Evolutionary conservation across 257 asterid genomes (phyloP).

Genomic region (Coffea eugenioides): DNA sequence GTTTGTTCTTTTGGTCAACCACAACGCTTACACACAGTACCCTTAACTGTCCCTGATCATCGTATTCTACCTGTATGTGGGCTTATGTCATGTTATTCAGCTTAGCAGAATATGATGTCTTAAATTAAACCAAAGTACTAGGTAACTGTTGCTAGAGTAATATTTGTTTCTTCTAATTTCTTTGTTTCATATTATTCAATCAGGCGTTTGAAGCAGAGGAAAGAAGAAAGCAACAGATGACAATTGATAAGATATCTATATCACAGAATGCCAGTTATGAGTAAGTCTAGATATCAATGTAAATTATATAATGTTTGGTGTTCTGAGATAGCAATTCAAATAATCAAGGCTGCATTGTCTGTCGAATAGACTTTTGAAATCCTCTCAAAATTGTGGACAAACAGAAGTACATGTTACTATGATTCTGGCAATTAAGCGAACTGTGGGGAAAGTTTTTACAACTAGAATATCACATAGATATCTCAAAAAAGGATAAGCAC

Average conservation of each 20-base stretch:
- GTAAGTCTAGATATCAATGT: conserved; percentile 42
- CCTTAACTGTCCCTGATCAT: background rate
- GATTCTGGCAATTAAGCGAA: background rate
- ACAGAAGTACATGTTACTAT: background rate
- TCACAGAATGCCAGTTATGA: conserved; percentile 80
- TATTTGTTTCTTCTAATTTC: background rate
- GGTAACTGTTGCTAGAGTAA: background rate
- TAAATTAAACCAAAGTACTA: background rate
- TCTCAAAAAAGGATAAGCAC: background rate
- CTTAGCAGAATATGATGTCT: background rate
- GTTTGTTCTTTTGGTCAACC: background rate
- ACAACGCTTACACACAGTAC: background rate
- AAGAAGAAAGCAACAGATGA: conserved; percentile 64
- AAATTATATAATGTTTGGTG: background rate
- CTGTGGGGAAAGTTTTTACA: background rate
- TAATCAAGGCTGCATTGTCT: background rate
- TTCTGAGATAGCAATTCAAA: background rate
- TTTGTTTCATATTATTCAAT: conserved; percentile 18
- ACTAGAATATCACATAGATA: background rate
- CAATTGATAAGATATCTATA: conserved; percentile 56
- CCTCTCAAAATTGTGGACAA: background rate
- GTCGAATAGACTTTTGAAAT: background rate
- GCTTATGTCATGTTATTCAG: background rate
- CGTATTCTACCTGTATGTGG: background rate
- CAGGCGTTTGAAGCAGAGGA: conserved; percentile 90